phyloP scores from a whole-genome alignment of 2,329 filamentous ascomycete species.

The Calonectria fujianensis region DNA sequence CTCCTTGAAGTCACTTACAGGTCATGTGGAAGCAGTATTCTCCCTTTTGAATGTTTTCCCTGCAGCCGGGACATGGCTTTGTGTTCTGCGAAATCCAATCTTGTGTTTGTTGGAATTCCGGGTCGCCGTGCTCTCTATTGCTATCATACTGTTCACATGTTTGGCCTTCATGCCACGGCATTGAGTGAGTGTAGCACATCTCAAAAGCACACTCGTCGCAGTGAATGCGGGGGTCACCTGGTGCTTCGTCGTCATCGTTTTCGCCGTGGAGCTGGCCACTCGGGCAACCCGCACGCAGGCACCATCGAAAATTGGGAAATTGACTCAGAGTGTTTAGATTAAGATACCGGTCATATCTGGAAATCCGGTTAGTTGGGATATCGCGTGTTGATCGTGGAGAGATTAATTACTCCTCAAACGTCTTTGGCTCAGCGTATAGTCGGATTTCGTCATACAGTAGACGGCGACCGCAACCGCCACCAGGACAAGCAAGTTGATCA shows the following conservation, averaged over 20 bases:
- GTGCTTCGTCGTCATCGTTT: not conserved
- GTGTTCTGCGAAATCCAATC: not conserved
- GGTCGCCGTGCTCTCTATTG: constrained; percentile 1
- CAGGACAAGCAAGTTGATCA: constrained; percentile 10
- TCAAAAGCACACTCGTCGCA: constrained; percentile 17
- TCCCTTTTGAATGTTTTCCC: constrained; percentile 12
- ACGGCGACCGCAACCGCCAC: not conserved
- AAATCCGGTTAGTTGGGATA: not conserved
- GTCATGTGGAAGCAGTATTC: constrained; percentile 22
- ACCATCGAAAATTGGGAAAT: constrained; percentile 12
- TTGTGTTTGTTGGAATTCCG: constrained; percentile 2
- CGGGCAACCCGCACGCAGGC: not conserved
- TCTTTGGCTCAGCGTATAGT: not conserved
- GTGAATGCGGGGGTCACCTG: not conserved
- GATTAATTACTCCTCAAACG: not conserved
- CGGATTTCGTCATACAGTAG: constrained; percentile 6
- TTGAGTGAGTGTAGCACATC: constrained; percentile 11
- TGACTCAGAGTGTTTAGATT: constrained; percentile 8
- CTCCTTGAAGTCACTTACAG: not conserved
- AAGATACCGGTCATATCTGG: not conserved
- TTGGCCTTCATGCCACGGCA: constrained; percentile 6
- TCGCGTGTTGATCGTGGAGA: not conserved
- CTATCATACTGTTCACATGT: constrained; percentile 8
- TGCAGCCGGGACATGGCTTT: not conserved
- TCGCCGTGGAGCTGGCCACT: constrained; percentile 1